Evolutionary conservation across 768 basidiomycete species (phyloP).

Genomic region (Clitopilus hobsonii): DNA sequence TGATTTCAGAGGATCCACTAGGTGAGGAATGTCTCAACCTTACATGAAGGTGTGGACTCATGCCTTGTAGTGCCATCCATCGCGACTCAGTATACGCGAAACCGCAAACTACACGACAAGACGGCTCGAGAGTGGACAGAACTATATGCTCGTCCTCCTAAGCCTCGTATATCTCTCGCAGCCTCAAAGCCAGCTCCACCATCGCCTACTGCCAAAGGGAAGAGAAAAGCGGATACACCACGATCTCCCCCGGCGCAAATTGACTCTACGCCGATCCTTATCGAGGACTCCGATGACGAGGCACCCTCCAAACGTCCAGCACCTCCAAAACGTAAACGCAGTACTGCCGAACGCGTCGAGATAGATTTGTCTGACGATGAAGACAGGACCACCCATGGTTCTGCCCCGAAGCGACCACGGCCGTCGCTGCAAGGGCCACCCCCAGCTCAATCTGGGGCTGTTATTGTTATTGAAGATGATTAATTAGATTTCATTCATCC

Average conservation of each 20-base stretch:
- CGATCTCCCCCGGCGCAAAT: slow-evolving; percentile 9
- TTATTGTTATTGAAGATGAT: slow-evolving; percentile 38
- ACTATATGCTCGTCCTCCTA: slow-evolving; percentile 44
- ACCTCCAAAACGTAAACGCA: not conserved
- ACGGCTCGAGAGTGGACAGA: slow-evolving; percentile 79
- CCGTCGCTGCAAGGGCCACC: not conserved
- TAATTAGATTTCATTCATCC: not conserved
- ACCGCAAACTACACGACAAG: slow-evolving; percentile 66
- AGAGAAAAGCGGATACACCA: slow-evolving; percentile 20
- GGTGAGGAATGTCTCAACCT: slow-evolving; percentile 34
- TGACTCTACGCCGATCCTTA: slow-evolving; percentile 12
- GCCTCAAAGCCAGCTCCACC: slow-evolving; percentile 1
- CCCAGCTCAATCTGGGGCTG: slow-evolving; percentile 13
- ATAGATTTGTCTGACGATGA: slow-evolving; percentile 26
- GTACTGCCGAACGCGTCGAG: slow-evolving; percentile 14
- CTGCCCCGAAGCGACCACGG: not conserved
- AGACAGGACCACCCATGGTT: no score
- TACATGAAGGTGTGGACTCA: not conserved
- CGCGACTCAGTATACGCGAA: slow-evolving; percentile 61
- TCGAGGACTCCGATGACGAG: slow-evolving; percentile 26
- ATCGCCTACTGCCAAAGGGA: slow-evolving; percentile 29
- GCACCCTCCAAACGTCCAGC: not conserved
- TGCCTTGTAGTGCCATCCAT: slow-evolving; percentile 56
- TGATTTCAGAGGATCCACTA: slow-evolving; percentile 59
- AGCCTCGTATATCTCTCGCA: slow-evolving; percentile 13